Evolutionary conservation across 2,329 filamentous ascomycete species (phyloP).

Genomic region (Cladosporium sp.): DNA sequence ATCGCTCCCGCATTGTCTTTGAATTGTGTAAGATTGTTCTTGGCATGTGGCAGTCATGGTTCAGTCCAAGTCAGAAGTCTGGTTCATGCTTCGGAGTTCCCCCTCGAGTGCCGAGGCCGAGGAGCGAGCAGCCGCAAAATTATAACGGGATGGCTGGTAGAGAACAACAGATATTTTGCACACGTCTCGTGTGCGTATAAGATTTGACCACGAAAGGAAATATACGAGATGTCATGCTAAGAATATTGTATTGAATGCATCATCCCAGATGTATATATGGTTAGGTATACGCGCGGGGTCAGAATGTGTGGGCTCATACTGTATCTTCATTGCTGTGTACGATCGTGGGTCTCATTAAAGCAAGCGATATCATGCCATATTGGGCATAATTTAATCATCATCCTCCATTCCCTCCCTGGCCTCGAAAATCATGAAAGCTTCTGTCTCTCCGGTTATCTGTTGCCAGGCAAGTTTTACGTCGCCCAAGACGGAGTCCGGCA

Average conservation of each 20-base stretch:
- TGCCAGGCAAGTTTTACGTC: slow-evolving; percentile 68
- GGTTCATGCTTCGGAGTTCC: not conserved
- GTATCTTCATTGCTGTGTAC: too few relatives aligned
- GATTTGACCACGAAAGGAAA: too few relatives aligned
- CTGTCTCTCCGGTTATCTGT: slow-evolving; percentile 51
- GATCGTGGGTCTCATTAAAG: slow-evolving; percentile 1
- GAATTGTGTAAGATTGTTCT: not conserved
- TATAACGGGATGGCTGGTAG: not conserved
- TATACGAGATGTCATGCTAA: too few relatives aligned
- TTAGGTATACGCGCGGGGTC: too few relatives aligned
- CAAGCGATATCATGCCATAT: not conserved
- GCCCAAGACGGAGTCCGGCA: slow-evolving; percentile 66
- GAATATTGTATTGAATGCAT: too few relatives aligned
- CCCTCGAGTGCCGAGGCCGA: too few relatives aligned
- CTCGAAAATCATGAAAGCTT: slow-evolving; percentile 70
- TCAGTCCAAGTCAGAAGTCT: not conserved
- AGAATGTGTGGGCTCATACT: too few relatives aligned
- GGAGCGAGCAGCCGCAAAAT: too few relatives aligned
- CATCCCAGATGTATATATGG: too few relatives aligned
- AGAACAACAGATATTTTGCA: too few relatives aligned
- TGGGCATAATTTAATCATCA: slow-evolving; percentile 38
- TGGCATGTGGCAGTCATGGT: slow-evolving; percentile 5
- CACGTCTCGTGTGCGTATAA: too few relatives aligned
- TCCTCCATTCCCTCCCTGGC: slow-evolving; percentile 64
- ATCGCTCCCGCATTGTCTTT: not conserved